Base-by-base conservation (phyloP, 2,329 filamentous ascomycete genomes). In the Decorospora gaudefroyi region DNA sequence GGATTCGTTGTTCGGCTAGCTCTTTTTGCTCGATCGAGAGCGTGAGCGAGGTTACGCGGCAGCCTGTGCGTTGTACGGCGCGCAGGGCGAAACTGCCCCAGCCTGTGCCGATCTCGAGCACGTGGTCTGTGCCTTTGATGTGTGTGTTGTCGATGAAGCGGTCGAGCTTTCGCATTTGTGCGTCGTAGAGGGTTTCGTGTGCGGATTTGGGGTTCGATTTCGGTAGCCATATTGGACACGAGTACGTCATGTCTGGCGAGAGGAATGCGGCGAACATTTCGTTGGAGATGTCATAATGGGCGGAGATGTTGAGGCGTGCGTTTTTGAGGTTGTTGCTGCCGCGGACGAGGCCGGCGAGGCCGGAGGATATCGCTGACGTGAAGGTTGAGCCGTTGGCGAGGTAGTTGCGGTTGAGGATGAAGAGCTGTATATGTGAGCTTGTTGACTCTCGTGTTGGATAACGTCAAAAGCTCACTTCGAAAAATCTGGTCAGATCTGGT, bases 211-310 rank as follows among this genome's bases (percentile, higher is more conserved):
- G 59, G 32, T 75, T 71, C 8, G 71, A 71, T 23, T 65, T 69
- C 0, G 70, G 72, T 30, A 76, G 72, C 84, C 85, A 87, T 35
- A 87, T 82, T 2, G 85, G 81, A 61, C 85, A 87, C 0, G 84
- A 87, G 58, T 88, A 88, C 3, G 85, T 88, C 85, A 89, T 88
- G 60, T 88, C 86, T n/a, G 80, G 76, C 0, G 84, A 87, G 18
- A 88, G 74, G 54, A 88, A 88, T 0, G 85, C 83, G 4, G 84
- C 82, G 57, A 89, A 88, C 83, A 88, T 87, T 45, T 84, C 82
- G 60, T 89, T 89, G 53, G 81, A 84, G 50, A 88, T 86, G 58
- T 90, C 86, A 64, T 90, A 90, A 54, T 90, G 86, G 4, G 85
- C 84, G 2, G 79, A 79, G 38, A 87, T 83, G 61, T 90, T 88